phyloP scores from a whole-genome alignment of 1,284 basidiomycete genomes.

The Ganoderma lingzhi region DNA sequence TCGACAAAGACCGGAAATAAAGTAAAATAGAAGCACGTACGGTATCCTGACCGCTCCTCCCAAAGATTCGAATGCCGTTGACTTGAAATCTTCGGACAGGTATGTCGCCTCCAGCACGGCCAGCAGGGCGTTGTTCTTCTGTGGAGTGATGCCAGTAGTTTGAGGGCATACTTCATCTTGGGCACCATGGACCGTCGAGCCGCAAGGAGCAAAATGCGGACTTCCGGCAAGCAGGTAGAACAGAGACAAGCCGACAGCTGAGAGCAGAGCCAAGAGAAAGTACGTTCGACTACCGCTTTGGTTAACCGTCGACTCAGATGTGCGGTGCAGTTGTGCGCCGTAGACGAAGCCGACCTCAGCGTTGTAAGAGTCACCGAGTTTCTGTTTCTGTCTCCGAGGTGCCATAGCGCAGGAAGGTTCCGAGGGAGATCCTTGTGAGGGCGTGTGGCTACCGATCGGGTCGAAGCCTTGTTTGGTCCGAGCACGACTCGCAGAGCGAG shows the following conservation, averaged over 20 bases:
- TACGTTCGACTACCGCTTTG: constrained; percentile 8
- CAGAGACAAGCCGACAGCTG: constrained; percentile 12
- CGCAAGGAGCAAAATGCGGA: constrained; percentile 16
- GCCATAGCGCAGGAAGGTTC: neutral
- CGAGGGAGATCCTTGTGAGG: no score
- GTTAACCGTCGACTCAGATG: neutral
- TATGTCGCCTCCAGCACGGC: constrained; percentile 46
- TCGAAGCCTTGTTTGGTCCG: neutral
- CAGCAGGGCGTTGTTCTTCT: constrained; percentile 40
- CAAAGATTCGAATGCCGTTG: constrained; percentile 49
- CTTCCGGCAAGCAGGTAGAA: constrained; percentile 18
- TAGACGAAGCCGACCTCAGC: neutral
- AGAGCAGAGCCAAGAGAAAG: constrained; percentile 8
- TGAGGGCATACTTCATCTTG: constrained; percentile 37
- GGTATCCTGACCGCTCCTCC: constrained; percentile 54
- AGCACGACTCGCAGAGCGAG: neutral
- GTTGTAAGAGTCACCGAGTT: neutral
- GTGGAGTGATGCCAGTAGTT: constrained; percentile 39
- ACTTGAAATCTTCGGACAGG: constrained; percentile 45
- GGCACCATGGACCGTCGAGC: neutral
- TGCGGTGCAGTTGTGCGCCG: neutral
- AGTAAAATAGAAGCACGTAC: constrained; percentile 38
- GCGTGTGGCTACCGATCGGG: no score
- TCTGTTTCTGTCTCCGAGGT: neutral
- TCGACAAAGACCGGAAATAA: neutral